These are phyloP conservation scores for Rhododendron vialii DNA, from an alignment of 148 eudicot species.

Conservation along the genomic window DNA sequence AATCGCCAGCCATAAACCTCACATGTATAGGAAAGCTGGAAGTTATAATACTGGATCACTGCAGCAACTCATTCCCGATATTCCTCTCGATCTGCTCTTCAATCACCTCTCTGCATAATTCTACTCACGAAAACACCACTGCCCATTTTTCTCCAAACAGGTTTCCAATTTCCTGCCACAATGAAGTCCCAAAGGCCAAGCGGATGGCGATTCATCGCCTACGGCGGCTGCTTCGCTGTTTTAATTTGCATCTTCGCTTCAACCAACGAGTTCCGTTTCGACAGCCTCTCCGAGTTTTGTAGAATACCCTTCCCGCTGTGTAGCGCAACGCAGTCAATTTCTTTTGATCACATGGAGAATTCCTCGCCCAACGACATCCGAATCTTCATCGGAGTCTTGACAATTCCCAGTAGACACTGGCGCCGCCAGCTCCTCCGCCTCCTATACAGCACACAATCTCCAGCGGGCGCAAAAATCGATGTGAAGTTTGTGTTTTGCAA, in stretches of 20 bases:
- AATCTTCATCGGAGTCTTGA: constrained; percentile 63
- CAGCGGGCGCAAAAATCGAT: constrained; percentile 49
- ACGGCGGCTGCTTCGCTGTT: constrained; percentile 46
- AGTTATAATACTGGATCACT: not conserved
- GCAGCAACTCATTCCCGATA: not conserved
- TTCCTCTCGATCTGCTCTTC: not conserved
- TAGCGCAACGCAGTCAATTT: not conserved
- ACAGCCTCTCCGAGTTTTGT: constrained; percentile 30
- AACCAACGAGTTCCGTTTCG: constrained; percentile 51
- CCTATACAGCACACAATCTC: constrained; percentile 65
- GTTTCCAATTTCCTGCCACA: not conserved
- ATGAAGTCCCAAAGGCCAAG: constrained; percentile 34
- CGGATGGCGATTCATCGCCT: constrained; percentile 47
- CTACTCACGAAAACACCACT: not conserved
- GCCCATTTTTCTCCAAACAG: not conserved
- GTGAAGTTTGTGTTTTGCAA: constrained; percentile 86
- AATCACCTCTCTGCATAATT: not conserved
- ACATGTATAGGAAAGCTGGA: constrained; percentile 6
- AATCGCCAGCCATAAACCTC: constrained; percentile 14
- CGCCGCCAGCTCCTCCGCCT: constrained; percentile 75
- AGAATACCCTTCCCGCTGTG: constrained; percentile 2
- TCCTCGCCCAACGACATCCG: constrained; percentile 43
- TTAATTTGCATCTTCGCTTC: constrained; percentile 70
- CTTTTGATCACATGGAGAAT: not conserved
- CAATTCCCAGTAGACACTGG: constrained; percentile 70